These are phyloP conservation scores for Clathrospora elynae DNA, from an alignment of 2,329 filamentous ascomycete species.

Conservation along the genomic window DNA sequence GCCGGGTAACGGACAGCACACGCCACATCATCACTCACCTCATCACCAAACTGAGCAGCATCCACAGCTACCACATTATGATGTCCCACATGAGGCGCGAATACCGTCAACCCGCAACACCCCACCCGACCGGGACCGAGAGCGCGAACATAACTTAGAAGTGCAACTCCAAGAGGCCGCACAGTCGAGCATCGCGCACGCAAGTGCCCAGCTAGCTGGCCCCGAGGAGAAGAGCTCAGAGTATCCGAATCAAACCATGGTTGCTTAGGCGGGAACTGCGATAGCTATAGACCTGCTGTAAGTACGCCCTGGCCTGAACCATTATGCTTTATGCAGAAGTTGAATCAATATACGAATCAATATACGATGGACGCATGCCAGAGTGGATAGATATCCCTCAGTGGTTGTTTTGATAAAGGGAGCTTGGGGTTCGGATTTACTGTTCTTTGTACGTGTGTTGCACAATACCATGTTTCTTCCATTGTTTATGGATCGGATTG, in stretches of 20 bases:
- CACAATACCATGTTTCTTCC: conserved; percentile 7
- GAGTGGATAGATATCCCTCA: neutral
- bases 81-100: conserved; percentile 24
- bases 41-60: conserved; percentile 9
- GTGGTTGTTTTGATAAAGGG: neutral
- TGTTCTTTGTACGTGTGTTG: conserved; percentile 5
- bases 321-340: no score
- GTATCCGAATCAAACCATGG: conserved; percentile 32
- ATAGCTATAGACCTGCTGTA: neutral
- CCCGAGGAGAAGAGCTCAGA: conserved; percentile 25
- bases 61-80: conserved; percentile 11
- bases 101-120: conserved; percentile 25
- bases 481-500: no score
- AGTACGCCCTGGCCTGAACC: no score
- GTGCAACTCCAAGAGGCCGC: conserved; percentile 44
- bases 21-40: conserved; percentile 24
- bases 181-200: conserved; percentile 41
- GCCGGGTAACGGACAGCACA: conserved; percentile 25
- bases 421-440: neutral
- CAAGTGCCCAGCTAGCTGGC: conserved; percentile 21
- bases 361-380: neutral
- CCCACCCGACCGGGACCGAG: conserved; percentile 31
- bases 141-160: conserved; percentile 31
- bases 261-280: conserved; percentile 21
- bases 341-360: neutral